A percentile compares a stretch with the other conserved stretches of the same genome.
Evolutionary conservation across 2,329 filamentous ascomycete genomes (phyloP).

Genomic region (Orbilia brochopaga): DNA sequence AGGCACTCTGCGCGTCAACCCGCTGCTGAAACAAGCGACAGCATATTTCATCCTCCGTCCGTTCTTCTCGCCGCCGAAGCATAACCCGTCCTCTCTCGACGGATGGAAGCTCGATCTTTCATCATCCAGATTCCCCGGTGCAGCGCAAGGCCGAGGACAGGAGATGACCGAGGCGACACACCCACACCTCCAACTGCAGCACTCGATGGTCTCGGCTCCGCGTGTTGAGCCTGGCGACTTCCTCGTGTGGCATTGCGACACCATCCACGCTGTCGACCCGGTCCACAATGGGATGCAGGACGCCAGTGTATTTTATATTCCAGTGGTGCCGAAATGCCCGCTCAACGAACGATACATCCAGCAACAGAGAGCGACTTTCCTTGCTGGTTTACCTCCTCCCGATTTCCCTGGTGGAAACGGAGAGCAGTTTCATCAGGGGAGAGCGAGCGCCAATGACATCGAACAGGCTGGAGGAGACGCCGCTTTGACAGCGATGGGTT

Average conservation of each 20-base stretch:
- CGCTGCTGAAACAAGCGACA: slow-evolving; percentile 74
- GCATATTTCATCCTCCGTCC: slow-evolving; percentile 82
- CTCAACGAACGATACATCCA: slow-evolving; percentile 74
- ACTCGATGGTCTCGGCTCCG: slow-evolving; percentile 75
- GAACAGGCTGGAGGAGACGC: slow-evolving; percentile 24
- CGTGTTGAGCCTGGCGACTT: slow-evolving; percentile 74
- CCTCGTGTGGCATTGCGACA: slow-evolving; percentile 80
- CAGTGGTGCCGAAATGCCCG: slow-evolving; percentile 79
- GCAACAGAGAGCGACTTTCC: slow-evolving; percentile 74
- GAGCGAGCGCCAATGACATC: slow-evolving; percentile 50
- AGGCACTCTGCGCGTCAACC: slow-evolving; percentile 82
- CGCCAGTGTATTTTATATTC: slow-evolving; percentile 87
- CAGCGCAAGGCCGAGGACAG: slow-evolving; percentile 71
- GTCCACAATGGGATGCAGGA: slow-evolving; percentile 74
- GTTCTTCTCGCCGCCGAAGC: slow-evolving; percentile 70
- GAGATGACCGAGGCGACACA: slow-evolving; percentile 71
- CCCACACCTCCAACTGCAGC: slow-evolving; percentile 71
- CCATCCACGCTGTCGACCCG: slow-evolving; percentile 84
- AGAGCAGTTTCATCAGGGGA: slow-evolving; percentile 63
- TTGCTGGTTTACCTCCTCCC: slow-evolving; percentile 70
- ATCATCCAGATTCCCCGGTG: slow-evolving; percentile 70
- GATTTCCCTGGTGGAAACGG: slow-evolving; percentile 76
- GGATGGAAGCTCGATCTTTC: slow-evolving; percentile 60
- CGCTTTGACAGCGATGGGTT: slow-evolving; percentile 42
- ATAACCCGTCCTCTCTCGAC: slow-evolving; percentile 59